Percentiles rank a stretch among this genome's conserved stretches.
Evolutionary conservation across 805 yeast species (phyloP).

Genomic region (Saturnispora mendoncae): DNA sequence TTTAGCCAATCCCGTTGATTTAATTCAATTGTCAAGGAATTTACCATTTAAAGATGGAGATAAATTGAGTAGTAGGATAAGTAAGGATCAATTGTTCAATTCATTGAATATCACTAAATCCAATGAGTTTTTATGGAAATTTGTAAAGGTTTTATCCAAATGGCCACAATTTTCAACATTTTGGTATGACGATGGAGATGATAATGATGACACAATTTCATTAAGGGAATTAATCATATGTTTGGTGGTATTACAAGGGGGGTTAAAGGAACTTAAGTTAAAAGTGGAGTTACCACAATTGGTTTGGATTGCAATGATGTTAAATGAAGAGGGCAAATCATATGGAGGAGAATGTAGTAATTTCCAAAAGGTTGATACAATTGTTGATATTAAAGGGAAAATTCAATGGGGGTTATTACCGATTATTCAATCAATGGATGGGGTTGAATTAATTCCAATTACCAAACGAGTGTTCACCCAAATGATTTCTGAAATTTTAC

Average conservation of each 20-base stretch:
- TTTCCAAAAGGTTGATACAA: slow-evolving; percentile 16
- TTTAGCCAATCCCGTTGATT: slow-evolving; percentile 3
- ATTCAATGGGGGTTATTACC: slow-evolving; percentile 28
- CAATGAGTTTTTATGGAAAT: slow-evolving; percentile 5
- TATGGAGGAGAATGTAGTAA: neutral
- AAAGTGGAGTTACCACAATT: neutral
- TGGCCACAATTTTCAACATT: slow-evolving; percentile 11
- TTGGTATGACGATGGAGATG: neutral
- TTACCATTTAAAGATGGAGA: slow-evolving; percentile 1
- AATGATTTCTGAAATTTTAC: slow-evolving; percentile 6
- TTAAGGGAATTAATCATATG: slow-evolving; percentile 7
- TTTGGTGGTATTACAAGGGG: slow-evolving; percentile 5
- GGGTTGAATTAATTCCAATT: slow-evolving; percentile 3
- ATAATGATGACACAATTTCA: slow-evolving; percentile 2
- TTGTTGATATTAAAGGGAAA: slow-evolving; percentile 15
- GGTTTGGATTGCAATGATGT: slow-evolving; percentile 2
- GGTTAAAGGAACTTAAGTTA: slow-evolving; percentile 3
- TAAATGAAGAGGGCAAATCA: neutral
- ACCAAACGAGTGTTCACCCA: neutral
- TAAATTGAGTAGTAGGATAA: neutral
- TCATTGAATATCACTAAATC: slow-evolving; percentile 17
- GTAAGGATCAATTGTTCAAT: neutral
- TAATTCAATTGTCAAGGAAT: slow-evolving; percentile 7
- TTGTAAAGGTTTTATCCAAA: slow-evolving; percentile 7
- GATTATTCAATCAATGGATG: slow-evolving; percentile 35